phyloP scores from a whole-genome alignment of 306 rosid genomes.

The Senna tora region DNA sequence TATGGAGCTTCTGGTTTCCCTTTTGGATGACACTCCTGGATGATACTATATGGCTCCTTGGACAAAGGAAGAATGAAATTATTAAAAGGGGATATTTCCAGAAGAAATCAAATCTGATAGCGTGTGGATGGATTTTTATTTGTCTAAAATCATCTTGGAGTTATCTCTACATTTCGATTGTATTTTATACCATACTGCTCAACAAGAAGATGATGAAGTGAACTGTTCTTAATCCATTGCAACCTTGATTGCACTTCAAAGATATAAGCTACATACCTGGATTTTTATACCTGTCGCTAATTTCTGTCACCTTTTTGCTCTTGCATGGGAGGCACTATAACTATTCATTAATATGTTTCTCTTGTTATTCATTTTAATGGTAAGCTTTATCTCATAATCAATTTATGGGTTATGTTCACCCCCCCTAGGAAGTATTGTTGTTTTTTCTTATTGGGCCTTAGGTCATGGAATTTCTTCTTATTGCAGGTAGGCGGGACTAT shows the following conservation, averaged over 20 bases:
- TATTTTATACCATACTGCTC: slow-evolving; percentile 51
- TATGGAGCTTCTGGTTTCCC: slow-evolving; percentile 47
- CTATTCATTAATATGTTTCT: slow-evolving; percentile 78
- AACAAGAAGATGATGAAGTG: slow-evolving; percentile 55
- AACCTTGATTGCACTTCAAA: slow-evolving; percentile 54
- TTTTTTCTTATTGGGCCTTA: slow-evolving; percentile 30
- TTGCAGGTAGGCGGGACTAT: slow-evolving; percentile 73
- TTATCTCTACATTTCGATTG: slow-evolving; percentile 52
- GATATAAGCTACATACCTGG: slow-evolving; percentile 59
- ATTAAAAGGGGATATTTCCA: slow-evolving; percentile 44
- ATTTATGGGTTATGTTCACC: slow-evolving; percentile 30
- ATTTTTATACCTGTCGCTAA: slow-evolving; percentile 55
- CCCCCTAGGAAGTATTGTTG: background rate
- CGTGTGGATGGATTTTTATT: slow-evolving; percentile 44
- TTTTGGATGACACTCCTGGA: slow-evolving; percentile 52
- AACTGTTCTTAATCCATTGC: slow-evolving; percentile 54
- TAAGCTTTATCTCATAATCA: slow-evolving; percentile 63
- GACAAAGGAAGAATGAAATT: slow-evolving; percentile 43
- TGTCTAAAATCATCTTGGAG: slow-evolving; percentile 52
- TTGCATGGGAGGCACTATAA: slow-evolving; percentile 67
- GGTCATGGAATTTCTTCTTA: slow-evolving; percentile 38
- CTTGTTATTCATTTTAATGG: slow-evolving; percentile 72
- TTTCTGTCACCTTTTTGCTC: slow-evolving; percentile 61
- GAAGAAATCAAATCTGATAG: slow-evolving; percentile 52
- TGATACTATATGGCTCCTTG: slow-evolving; percentile 37